phyloP scores from a whole-genome alignment of 176 grass and related monocot genomes.

The Alopecurus myosuroides region DNA sequence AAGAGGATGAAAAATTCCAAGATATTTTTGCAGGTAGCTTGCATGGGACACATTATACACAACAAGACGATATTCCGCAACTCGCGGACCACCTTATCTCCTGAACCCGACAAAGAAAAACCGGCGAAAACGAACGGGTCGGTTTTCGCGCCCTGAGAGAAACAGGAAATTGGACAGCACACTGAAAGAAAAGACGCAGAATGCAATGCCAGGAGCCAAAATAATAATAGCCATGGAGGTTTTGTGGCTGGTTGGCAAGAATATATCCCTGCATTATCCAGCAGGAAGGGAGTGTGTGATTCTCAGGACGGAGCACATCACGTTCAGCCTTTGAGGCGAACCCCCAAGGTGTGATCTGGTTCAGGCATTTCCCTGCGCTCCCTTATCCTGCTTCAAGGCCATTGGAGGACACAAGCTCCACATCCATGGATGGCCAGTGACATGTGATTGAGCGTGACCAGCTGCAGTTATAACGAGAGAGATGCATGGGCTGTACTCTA shows the following conservation, averaged over 20 bases:
- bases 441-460: slow-evolving; percentile 8
- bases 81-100: slow-evolving; percentile 2
- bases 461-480: slow-evolving; percentile 6
- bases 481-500: not conserved
- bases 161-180: not conserved
- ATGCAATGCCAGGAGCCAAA: not conserved
- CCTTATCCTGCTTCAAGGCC: slow-evolving; percentile 19
- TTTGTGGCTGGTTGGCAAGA: not conserved
- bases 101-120: not conserved
- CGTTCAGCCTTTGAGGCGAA: not conserved
- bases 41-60: not conserved
- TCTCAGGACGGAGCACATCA: not conserved
- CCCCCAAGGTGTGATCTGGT: slow-evolving; percentile 41
- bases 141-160: not conserved
- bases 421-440: slow-evolving; percentile 13
- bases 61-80: not conserved
- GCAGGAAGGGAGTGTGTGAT: not conserved
- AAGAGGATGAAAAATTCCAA: not conserved
- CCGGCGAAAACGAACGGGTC: not conserved
- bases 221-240: not conserved
- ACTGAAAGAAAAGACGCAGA: not conserved
- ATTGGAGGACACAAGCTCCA: slow-evolving; percentile 25
- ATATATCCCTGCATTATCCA: not conserved
- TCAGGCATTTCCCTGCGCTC: slow-evolving; percentile 13
- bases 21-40: not conserved